A percentile compares a stretch with the other conserved stretches of the same genome.
These are phyloP conservation scores for Eustoma russellianum DNA, from an alignment of 257 asterid genomes.

Conservation along the genomic window DNA sequence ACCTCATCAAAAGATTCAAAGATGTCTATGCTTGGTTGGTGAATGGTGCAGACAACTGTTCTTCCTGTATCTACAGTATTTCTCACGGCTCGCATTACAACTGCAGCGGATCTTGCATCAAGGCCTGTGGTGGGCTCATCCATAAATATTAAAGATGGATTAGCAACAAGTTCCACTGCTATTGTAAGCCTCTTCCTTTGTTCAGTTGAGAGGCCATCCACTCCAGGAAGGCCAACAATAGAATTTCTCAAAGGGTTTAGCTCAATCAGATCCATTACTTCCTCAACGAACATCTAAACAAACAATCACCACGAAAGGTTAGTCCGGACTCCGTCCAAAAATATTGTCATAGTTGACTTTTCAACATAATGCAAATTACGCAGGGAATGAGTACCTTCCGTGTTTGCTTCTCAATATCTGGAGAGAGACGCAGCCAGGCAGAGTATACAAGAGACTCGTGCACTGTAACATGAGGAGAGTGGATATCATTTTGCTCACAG, in stretches of 20 bases:
- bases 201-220: slow-evolving; percentile 14
- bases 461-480: slow-evolving; percentile 18
- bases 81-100: slow-evolving; percentile 22
- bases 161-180: slow-evolving; percentile 21
- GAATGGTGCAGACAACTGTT: slow-evolving; percentile 22
- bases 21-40: slow-evolving; percentile 22
- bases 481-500: slow-evolving; percentile 60
- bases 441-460: slow-evolving; percentile 15
- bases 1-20: slow-evolving; percentile 23
- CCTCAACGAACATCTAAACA: slow-evolving; percentile 21
- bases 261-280: slow-evolving; percentile 19
- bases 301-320: too few species aligned
- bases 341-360: too few species aligned
- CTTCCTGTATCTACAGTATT: slow-evolving; percentile 21
- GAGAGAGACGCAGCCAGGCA: slow-evolving; percentile 18
- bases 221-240: slow-evolving; percentile 20
- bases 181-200: slow-evolving; percentile 18
- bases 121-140: slow-evolving; percentile 23
- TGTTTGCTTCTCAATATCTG: slow-evolving; percentile 10
- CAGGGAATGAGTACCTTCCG: slow-evolving; percentile 9
- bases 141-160: slow-evolving; percentile 21
- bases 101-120: slow-evolving; percentile 21
- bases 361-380: too few species aligned
- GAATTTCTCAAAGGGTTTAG: slow-evolving; percentile 12
- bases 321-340: too few species aligned